phyloP scores from a whole-genome alignment of 441 rosid species.

The Eruca vesicaria region DNA sequence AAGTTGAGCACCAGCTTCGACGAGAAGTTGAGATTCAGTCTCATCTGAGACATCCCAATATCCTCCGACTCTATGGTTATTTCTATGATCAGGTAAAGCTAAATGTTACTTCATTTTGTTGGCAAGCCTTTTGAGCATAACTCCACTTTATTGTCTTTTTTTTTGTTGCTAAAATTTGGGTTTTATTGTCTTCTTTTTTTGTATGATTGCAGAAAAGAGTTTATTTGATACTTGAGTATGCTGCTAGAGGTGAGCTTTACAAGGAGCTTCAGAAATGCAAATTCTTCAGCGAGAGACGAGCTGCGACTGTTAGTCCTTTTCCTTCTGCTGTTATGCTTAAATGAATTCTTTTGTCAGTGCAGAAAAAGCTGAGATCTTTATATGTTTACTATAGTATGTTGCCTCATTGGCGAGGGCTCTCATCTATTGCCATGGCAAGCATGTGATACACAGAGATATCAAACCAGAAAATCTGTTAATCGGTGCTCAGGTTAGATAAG shows the following conservation, averaged over 20 bases:
- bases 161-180: too few species aligned
- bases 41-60: conserved; percentile 90
- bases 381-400: conserved; percentile 61
- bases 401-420: conserved; percentile 96
- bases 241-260: conserved; percentile 95
- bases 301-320: conserved; percentile 76
- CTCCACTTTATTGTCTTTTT: not conserved
- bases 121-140: not conserved
- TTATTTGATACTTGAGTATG: conserved; percentile 90
- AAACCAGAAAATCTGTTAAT: conserved; percentile 91
- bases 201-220: conserved; percentile 77
- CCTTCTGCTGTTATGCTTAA: not conserved
- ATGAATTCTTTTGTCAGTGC: not conserved
- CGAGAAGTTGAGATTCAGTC: conserved; percentile 97
- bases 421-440: conserved; percentile 98
- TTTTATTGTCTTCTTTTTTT: not conserved
- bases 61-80: conserved; percentile 88
- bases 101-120: not conserved
- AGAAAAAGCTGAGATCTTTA: conserved; percentile 1
- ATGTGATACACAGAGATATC: conserved; percentile 95
- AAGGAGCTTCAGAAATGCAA: conserved; percentile 92
- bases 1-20: conserved; percentile 93
- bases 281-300: conserved; percentile 91
- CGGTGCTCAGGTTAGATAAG: conserved; percentile 75
- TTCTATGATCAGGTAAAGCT: conserved; percentile 71